Conservation (phyloP, 441 rosid species). For the Populus hybrid region DNA sequence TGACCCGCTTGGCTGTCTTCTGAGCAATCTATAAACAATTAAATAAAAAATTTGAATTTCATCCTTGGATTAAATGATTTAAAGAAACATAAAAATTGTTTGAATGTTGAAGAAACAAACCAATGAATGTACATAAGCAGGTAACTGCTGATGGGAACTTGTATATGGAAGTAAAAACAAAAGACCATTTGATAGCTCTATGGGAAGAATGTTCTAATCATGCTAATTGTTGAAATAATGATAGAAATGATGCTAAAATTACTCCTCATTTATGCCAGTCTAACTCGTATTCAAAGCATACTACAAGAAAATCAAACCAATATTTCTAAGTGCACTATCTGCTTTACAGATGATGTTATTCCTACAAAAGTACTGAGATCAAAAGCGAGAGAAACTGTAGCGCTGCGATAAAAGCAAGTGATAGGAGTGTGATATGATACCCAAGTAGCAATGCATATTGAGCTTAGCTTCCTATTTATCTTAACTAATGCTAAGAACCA, state of each 20-base stretch:
- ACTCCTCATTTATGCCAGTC: neutral
- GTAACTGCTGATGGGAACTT: neutral
- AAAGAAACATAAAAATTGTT: neutral
- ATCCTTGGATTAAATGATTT: neutral
- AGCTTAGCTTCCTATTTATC: too few relatives aligned
- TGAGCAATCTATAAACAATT: constrained; percentile 61
- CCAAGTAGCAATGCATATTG: too few relatives aligned
- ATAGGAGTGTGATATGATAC: neutral
- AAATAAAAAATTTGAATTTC: constrained; percentile 4
- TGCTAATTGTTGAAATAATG: neutral
- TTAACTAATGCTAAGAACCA: too few relatives aligned
- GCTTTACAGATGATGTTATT: neutral
- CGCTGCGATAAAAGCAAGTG: neutral
- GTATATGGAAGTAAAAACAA: neutral
- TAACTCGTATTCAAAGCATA: neutral
- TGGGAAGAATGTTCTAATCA: neutral
- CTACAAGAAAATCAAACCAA: neutral
- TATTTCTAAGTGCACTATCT: neutral
- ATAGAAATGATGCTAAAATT: neutral
- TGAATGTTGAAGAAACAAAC: neutral
- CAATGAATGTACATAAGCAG: neutral
- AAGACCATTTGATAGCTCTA: neutral
- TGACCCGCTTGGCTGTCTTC: constrained; percentile 76
- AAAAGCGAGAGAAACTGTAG: neutral
- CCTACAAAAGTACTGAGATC: neutral